Percentiles rank a stretch among this genome's conserved stretches.
phyloP scores from a whole-genome alignment of 495 filamentous ascomycete species.

The Parmelia sp. region DNA sequence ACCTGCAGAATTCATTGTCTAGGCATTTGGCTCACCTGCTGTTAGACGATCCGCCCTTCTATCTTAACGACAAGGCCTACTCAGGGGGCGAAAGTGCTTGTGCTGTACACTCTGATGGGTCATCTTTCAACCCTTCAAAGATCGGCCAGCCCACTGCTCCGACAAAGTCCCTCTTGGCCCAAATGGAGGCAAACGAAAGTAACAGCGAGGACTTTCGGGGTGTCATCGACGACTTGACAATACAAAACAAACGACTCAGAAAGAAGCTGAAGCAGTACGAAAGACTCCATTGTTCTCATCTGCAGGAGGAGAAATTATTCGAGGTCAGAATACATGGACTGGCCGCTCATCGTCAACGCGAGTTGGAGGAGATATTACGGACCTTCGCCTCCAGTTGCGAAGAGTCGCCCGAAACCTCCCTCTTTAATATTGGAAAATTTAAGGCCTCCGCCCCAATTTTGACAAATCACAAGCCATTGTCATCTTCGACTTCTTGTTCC shows the following conservation, averaged over 20 bases:
- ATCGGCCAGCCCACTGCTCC: slow-evolving; percentile 23
- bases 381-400: slow-evolving; percentile 49
- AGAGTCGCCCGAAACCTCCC: slow-evolving; percentile 3
- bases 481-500: slow-evolving; percentile 45
- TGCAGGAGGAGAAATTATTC: slow-evolving; percentile 63
- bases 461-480: slow-evolving; percentile 21
- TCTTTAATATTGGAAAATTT: not conserved
- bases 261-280: slow-evolving; percentile 62
- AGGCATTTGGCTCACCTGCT: not conserved
- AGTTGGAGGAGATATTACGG: slow-evolving; percentile 64
- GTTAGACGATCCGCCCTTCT: slow-evolving; percentile 51
- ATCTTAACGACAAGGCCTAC: slow-evolving; percentile 37
- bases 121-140: slow-evolving; percentile 20
- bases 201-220: slow-evolving; percentile 55
- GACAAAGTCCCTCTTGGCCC: slow-evolving; percentile 25
- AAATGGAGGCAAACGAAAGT: slow-evolving; percentile 39
- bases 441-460: slow-evolving; percentile 7
- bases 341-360: slow-evolving; percentile 57
- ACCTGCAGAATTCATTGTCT: not conserved
- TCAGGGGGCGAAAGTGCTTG: slow-evolving; percentile 35
- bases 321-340: slow-evolving; percentile 69
- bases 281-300: slow-evolving; percentile 50
- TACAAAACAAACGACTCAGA: slow-evolving; percentile 65
- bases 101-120: slow-evolving; percentile 11
- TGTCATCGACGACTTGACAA: slow-evolving; percentile 66